Evolutionary conservation across 345 rosid genomes (phyloP).

Genomic region (Hevea brasiliensis): DNA sequence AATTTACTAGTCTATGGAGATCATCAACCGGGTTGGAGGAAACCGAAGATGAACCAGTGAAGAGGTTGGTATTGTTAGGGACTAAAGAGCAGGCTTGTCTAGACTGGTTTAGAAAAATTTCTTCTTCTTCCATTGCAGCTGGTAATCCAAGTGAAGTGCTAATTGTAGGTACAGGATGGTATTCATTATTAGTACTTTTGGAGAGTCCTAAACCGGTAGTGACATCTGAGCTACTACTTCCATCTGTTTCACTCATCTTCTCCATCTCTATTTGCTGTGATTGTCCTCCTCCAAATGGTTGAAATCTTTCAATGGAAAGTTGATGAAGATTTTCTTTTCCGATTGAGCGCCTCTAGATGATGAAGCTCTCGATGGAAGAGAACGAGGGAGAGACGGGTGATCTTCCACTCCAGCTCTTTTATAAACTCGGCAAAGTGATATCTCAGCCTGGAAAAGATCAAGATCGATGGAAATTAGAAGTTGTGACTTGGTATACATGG

Average conservation of each 20-base stretch:
- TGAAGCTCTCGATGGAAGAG: background rate
- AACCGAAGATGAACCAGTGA: constrained; percentile 27
- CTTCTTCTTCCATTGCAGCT: constrained; percentile 35
- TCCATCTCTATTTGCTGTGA: background rate
- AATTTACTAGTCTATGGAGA: constrained; percentile 65
- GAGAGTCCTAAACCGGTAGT: constrained; percentile 67
- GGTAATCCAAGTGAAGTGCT: constrained; percentile 30
- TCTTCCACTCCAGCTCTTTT: background rate
- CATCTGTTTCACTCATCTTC: constrained; percentile 26
- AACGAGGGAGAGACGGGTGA: background rate
- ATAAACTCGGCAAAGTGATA: background rate
- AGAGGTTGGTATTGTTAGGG: constrained; percentile 28
- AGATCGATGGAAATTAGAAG: background rate
- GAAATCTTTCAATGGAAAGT: background rate
- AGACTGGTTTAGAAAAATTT: constrained; percentile 33
- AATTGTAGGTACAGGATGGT: constrained; percentile 41
- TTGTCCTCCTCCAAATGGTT: background rate
- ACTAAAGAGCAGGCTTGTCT: constrained; percentile 24
- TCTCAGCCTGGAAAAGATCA: constrained; percentile 47
- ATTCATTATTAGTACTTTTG: constrained; percentile 30
- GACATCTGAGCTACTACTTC: constrained; percentile 62
- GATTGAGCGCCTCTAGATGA: background rate
- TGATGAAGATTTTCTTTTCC: background rate
- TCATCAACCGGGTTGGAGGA: constrained; percentile 51
- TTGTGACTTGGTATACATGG: too few relatives aligned